Evolutionary conservation across 179 eudicot species (phyloP).

Genomic region (Pouteria campechiana): DNA sequence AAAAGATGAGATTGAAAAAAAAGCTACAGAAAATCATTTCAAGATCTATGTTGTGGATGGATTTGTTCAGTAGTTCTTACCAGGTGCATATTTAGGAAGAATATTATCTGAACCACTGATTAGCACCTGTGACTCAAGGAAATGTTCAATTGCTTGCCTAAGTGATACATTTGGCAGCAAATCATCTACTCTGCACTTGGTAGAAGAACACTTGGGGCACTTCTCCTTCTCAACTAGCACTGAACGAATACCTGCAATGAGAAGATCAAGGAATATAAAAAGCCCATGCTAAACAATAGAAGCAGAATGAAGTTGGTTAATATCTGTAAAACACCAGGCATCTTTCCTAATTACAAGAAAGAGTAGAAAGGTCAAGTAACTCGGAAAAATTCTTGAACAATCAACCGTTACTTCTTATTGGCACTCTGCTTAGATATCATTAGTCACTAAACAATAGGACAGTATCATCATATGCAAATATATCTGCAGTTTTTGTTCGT

Average conservation of each 20-base stretch:
- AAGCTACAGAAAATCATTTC: too few relatives aligned
- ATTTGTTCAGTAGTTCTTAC: slow-evolving; percentile 23
- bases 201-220: slow-evolving; percentile 62
- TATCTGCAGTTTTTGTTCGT: too few relatives aligned
- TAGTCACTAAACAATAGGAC: too few relatives aligned
- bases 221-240: slow-evolving; percentile 27
- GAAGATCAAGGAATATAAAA: neutral
- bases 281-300: neutral
- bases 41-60: neutral
- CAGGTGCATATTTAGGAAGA: slow-evolving; percentile 55
- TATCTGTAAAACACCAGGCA: too few relatives aligned
- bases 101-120: slow-evolving; percentile 25
- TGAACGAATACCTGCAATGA: slow-evolving; percentile 37
- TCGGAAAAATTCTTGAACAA: too few relatives aligned
- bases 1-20: too few relatives aligned
- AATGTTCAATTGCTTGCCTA: slow-evolving; percentile 55
- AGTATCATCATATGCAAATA: too few relatives aligned
- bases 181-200: slow-evolving; percentile 40
- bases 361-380: too few relatives aligned
- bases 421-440: too few relatives aligned
- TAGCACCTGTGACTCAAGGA: slow-evolving; percentile 36
- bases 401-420: too few relatives aligned
- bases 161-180: slow-evolving; percentile 68
- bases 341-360: too few relatives aligned
- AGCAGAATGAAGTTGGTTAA: too few relatives aligned